Evolutionary conservation across 2,329 filamentous ascomycete genomes (phyloP), one percentile per base, ranked within the genome.

Genomic region (Fusarium agapanthi): DNA sequence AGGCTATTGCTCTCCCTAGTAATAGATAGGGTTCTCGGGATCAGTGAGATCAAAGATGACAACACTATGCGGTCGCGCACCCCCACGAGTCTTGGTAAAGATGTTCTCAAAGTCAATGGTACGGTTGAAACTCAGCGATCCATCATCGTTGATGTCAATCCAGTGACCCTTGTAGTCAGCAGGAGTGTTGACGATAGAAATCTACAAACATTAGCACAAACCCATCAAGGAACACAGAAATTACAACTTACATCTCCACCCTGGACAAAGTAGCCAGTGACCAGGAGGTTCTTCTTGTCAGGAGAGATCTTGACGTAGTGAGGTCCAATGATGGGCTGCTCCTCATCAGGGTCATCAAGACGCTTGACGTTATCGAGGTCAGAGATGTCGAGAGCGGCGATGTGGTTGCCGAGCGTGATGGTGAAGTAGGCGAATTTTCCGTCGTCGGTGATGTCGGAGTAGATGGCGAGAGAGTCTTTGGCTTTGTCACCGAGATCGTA

Each of bases 191-290:
- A 91, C 84, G 6, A 91, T 81, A 12, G 86, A 87, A 63, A 90
- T 90, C 62, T 82, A 28, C 4, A 15, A 14, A 4, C 35, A 12
- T 45, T 9, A 45, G 6, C 3, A 38, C 7, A 53, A 44, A 1
- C 10, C 7, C 28, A 16, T 12, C 16, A 3, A 3, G 4, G 1
- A 30, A 14, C 11, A 15, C 5, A 18, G 6, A 0, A 22, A n/a
- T 7, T 18, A 24, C 0, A 12, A 54, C 77, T 74, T 76, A 81
- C 81, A 67, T 88, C 86, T 32, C 89, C 88, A 15, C 85, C 88
- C 80, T 91, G 88, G 6, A 91, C 88, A 75, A 91, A 91, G 82
- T 91, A 91, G 58, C 90, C 89, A n/a, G 87, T 90, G 20, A 91
- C 88, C 5, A 91, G 83, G 22, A 91, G 79, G 77, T 91, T 88